phyloP scores from a whole-genome alignment of 177 flowering plant genomes.

The Vitis hybrid region DNA sequence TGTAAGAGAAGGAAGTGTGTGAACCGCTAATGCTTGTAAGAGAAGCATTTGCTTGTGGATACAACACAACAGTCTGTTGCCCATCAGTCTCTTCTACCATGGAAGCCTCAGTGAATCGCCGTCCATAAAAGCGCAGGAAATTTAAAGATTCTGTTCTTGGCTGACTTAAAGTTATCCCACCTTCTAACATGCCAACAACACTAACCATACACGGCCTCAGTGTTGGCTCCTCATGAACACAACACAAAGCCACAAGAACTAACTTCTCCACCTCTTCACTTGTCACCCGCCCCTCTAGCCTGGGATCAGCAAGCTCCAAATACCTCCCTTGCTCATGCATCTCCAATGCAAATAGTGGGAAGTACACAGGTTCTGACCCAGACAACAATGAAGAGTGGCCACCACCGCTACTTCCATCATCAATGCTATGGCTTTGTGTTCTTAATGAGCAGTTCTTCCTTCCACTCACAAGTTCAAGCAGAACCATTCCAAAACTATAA shows the following conservation, averaged over 20 bases:
- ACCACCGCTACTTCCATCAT: slow-evolving; percentile 24
- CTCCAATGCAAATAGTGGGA: slow-evolving; percentile 76
- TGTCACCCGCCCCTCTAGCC: slow-evolving; percentile 62
- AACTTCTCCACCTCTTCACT: slow-evolving; percentile 69
- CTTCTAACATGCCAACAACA: slow-evolving; percentile 91
- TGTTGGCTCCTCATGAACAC: slow-evolving; percentile 87
- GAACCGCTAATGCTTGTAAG: slow-evolving; percentile 28
- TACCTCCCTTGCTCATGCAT: slow-evolving; percentile 85
- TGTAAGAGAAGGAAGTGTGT: slow-evolving; percentile 30
- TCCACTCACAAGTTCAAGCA: slow-evolving; percentile 83
- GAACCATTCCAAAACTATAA: slow-evolving; percentile 92
- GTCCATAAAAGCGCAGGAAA: slow-evolving; percentile 85
- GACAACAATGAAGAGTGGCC: slow-evolving; percentile 36
- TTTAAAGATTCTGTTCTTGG: slow-evolving; percentile 70
- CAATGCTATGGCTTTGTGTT: slow-evolving; percentile 35
- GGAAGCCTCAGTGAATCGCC: slow-evolving; percentile 63
- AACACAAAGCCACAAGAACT: slow-evolving; percentile 77
- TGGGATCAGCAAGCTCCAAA: slow-evolving; percentile 72
- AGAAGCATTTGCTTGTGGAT: slow-evolving; percentile 29
- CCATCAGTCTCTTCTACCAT: slow-evolving; percentile 29
- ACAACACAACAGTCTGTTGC: slow-evolving; percentile 11
- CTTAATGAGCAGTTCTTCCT: slow-evolving; percentile 63
- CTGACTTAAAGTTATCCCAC: slow-evolving; percentile 38
- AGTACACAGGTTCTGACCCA: slow-evolving; percentile 39
- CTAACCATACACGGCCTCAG: slow-evolving; percentile 72